Evolutionary conservation across 371 early-diverging fungal species (phyloP).

Genomic region (Mucor indicus): DNA sequence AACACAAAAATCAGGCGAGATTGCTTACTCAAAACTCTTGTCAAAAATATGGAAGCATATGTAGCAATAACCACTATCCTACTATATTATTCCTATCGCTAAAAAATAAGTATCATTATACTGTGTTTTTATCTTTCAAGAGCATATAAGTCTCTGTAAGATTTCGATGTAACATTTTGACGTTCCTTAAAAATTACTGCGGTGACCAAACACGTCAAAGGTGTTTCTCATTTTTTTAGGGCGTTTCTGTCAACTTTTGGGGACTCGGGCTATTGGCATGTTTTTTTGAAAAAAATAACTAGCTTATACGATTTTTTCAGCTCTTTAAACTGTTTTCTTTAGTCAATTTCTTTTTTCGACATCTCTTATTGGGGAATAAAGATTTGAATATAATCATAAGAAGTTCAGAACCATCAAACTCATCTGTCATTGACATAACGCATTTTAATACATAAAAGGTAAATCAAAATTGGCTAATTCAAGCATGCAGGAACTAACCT

Average conservation of each 20-base stretch:
- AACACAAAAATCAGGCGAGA: too few relatives aligned
- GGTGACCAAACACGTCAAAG: too few relatives aligned
- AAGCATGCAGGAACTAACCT: background rate
- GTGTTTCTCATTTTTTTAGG: conserved; percentile 6
- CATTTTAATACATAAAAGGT: conserved; percentile 2
- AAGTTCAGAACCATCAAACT: background rate
- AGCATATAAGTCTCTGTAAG: too few relatives aligned
- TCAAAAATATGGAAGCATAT: too few relatives aligned
- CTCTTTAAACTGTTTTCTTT: background rate
- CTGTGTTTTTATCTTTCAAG: too few relatives aligned
- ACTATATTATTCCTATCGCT: too few relatives aligned
- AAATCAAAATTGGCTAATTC: background rate
- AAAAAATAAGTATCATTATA: too few relatives aligned
- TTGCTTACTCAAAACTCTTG: too few relatives aligned
- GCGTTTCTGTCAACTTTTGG: conserved; percentile 18
- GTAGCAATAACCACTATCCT: too few relatives aligned
- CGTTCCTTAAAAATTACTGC: too few relatives aligned
- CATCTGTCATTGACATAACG: background rate
- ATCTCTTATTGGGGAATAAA: background rate
- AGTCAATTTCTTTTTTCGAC: background rate
- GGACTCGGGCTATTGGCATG: background rate
- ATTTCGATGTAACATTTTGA: too few relatives aligned
- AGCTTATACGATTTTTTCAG: background rate
- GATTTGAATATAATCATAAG: background rate
- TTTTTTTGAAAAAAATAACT: too few relatives aligned